Percentiles rank a stretch among this genome's conserved stretches.
Evolutionary conservation across 352 stramenopile genomes (phyloP).

Genomic region (Lagenidium sp.): DNA sequence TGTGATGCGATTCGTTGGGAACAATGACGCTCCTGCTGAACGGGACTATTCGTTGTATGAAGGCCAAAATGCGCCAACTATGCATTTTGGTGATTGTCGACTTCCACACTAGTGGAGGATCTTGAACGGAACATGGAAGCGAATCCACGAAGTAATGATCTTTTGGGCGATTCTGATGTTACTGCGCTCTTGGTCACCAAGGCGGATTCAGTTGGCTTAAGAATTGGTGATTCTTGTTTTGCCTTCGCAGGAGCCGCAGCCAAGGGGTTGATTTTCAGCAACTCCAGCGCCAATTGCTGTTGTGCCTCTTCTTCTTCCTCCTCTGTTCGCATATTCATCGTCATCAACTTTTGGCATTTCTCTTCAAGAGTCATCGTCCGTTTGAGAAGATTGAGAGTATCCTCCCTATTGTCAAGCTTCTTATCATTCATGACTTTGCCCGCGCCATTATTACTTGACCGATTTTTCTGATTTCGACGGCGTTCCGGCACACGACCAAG

Average conservation of each 20-base stretch:
- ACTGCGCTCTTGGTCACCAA: neutral
- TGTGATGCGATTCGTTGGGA: too few species aligned
- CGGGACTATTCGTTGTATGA: too few species aligned
- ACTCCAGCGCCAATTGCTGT: slow-evolving; percentile 7
- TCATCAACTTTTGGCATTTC: slow-evolving; percentile 14
- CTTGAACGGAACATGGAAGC: neutral
- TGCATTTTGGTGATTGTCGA: too few species aligned
- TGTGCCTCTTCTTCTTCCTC: slow-evolving; percentile 19
- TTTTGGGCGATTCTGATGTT: too few species aligned
- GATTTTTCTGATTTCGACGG: neutral
- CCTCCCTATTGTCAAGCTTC: neutral
- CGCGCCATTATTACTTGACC: too few species aligned
- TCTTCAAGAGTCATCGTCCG: slow-evolving; percentile 15
- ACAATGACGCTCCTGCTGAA: too few species aligned
- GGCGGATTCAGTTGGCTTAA: too few species aligned
- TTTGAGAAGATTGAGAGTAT: slow-evolving; percentile 5
- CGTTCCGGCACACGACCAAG: neutral
- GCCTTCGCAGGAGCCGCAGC: slow-evolving; percentile 4
- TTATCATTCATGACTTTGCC: too few species aligned
- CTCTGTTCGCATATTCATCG: slow-evolving; percentile 19
- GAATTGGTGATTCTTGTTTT: too few species aligned
- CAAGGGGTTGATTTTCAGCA: slow-evolving; percentile 12
- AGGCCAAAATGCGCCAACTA: too few species aligned
- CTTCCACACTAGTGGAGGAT: too few species aligned
- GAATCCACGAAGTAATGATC: slow-evolving; percentile 1